Evolutionary conservation across 768 basidiomycete genomes (phyloP).

Genomic region (Solioccasus polychromus): DNA sequence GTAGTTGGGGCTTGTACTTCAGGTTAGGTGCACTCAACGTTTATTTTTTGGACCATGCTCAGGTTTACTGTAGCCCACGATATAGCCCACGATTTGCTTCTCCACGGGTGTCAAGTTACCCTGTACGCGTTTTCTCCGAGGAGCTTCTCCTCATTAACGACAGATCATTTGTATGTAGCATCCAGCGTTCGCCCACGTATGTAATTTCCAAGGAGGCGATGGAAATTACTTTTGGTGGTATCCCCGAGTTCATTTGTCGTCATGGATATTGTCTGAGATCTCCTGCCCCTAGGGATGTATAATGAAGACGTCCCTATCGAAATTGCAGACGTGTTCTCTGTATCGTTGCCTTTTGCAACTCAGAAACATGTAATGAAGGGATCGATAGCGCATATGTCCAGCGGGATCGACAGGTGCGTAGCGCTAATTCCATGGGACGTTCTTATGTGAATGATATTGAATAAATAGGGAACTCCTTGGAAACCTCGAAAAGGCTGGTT

Average conservation of each 20-base stretch:
- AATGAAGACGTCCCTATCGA: slow-evolving; percentile 26
- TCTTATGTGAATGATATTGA: not conserved
- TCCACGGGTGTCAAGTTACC: slow-evolving; percentile 28
- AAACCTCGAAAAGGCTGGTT: slow-evolving; percentile 35
- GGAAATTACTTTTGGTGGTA: slow-evolving; percentile 16
- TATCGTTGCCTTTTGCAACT: slow-evolving; percentile 22
- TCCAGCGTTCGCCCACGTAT: slow-evolving; percentile 31
- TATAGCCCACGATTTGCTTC: slow-evolving; percentile 35
- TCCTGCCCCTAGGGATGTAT: slow-evolving; percentile 4
- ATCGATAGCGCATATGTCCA: slow-evolving; percentile 3
- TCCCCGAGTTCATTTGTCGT: not conserved
- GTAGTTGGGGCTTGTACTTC: slow-evolving; percentile 65
- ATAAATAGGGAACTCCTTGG: slow-evolving; percentile 35
- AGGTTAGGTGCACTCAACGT: slow-evolving; percentile 29
- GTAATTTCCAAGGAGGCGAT: slow-evolving; percentile 18
- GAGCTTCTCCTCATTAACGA: slow-evolving; percentile 25
- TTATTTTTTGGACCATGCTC: slow-evolving; percentile 4
- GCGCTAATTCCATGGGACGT: not conserved
- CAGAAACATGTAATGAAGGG: slow-evolving; percentile 13
- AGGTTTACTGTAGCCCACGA: slow-evolving; percentile 33
- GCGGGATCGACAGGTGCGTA: slow-evolving; percentile 24
- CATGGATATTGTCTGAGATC: not conserved
- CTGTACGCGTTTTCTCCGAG: slow-evolving; percentile 21
- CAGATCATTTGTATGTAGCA: slow-evolving; percentile 5
- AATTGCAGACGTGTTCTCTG: slow-evolving; percentile 23